Evolutionary conservation across 2,329 filamentous ascomycete species (phyloP).

Genomic region (Aspergillus fischeri): DNA sequence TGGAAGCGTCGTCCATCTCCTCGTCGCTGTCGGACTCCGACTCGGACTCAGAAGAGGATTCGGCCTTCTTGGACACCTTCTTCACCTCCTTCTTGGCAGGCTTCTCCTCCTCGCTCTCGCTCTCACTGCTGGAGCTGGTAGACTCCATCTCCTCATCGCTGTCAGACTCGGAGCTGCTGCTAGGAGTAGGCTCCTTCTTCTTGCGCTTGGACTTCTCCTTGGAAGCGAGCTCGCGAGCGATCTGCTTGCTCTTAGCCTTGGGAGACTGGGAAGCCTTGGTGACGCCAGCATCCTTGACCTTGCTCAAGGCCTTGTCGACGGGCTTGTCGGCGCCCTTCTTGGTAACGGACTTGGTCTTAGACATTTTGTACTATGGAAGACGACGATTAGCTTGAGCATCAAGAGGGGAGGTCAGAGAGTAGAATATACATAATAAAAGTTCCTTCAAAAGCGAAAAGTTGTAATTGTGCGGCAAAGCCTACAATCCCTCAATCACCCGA

Average conservation of each 20-base stretch:
- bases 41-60: slow-evolving; percentile 27
- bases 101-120: slow-evolving; percentile 34
- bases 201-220: slow-evolving; percentile 43
- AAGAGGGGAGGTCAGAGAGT: slow-evolving; percentile 2
- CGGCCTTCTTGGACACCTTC: slow-evolving; percentile 26
- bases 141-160: slow-evolving; percentile 38
- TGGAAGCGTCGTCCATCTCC: slow-evolving; percentile 28
- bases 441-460: slow-evolving; percentile 13
- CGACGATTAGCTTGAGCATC: slow-evolving; percentile 15
- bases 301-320: slow-evolving; percentile 41
- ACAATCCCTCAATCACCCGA: slow-evolving; percentile 36
- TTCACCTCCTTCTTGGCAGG: slow-evolving; percentile 24
- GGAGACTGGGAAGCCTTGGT: slow-evolving; percentile 42
- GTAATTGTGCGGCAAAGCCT: slow-evolving; percentile 33
- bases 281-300: slow-evolving; percentile 46
- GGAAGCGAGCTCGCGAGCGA: slow-evolving; percentile 37
- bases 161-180: slow-evolving; percentile 31
- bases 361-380: slow-evolving; percentile 34
- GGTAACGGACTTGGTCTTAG: slow-evolving; percentile 41
- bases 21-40: slow-evolving; percentile 28
- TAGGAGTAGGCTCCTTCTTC: slow-evolving; percentile 41
- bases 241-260: slow-evolving; percentile 44
- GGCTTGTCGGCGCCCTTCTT: slow-evolving; percentile 38
- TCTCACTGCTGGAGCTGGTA: slow-evolving; percentile 29
- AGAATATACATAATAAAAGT: slow-evolving; percentile 1